Percentiles rank a stretch among this genome's conserved stretches.
These are phyloP conservation scores for Mycena sp. DNA, from an alignment of 1,284 basidiomycete genomes.

Conservation along the genomic window DNA sequence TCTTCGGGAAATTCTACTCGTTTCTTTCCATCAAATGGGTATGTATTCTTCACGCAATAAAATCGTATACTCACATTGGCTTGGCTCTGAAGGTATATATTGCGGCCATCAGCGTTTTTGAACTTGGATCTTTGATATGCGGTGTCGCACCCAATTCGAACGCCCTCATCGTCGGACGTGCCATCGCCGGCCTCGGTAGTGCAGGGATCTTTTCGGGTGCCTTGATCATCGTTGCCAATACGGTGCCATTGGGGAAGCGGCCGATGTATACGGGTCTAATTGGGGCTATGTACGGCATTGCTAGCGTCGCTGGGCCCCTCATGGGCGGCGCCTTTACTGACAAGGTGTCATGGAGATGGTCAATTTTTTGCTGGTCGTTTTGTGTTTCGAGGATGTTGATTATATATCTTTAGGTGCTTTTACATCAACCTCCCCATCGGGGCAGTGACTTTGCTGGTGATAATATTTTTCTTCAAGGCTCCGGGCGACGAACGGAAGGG, in stretches of 20 bases:
- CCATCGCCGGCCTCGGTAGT: constrained; percentile 19
- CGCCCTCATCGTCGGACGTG: constrained; percentile 21
- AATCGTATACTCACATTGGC: no score
- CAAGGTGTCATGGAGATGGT: constrained; percentile 15
- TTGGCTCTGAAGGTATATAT: constrained; percentile 23
- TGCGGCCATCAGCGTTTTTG: constrained; percentile 13
- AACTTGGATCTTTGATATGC: constrained; percentile 15
- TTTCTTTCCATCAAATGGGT: constrained; percentile 18
- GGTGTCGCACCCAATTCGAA: constrained; percentile 19
- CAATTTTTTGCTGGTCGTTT: not conserved
- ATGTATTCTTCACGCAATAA: no score
- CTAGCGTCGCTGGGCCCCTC: constrained; percentile 2
- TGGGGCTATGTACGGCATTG: constrained; percentile 15
- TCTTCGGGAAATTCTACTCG: constrained; percentile 26
- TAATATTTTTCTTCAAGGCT: constrained; percentile 12
- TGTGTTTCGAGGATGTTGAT: not conserved
- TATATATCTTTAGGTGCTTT: constrained; percentile 6
- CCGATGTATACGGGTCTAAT: constrained; percentile 11
- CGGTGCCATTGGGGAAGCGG: constrained; percentile 6
- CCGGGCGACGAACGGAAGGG: not conserved
- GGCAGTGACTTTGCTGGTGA: not conserved
- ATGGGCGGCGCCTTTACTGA: constrained; percentile 11
- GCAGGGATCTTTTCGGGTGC: constrained; percentile 24
- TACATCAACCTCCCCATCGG: constrained; percentile 23
- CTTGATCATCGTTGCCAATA: constrained; percentile 18